phyloP scores from a whole-genome alignment of 768 basidiomycete genomes.

The Mycena sanguinolenta region DNA sequence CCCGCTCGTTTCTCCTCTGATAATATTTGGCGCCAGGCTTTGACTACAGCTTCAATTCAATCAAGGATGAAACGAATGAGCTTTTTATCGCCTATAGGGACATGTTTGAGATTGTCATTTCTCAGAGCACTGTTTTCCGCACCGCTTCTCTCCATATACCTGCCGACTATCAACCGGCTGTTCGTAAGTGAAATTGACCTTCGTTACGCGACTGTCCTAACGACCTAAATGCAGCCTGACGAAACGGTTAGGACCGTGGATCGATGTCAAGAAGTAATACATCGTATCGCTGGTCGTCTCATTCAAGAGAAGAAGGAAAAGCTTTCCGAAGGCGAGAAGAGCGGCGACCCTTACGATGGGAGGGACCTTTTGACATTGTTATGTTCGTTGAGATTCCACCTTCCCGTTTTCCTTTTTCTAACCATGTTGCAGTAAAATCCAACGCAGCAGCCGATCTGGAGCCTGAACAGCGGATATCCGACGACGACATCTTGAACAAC shows the following conservation, averaged over 20 bases:
- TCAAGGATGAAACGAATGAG: slow-evolving; percentile 83
- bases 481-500: slow-evolving; percentile 88
- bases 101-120: slow-evolving; percentile 83
- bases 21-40: slow-evolving; percentile 66
- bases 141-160: slow-evolving; percentile 67
- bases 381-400: slow-evolving; percentile 59
- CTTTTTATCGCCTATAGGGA: slow-evolving; percentile 86
- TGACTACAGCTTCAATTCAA: slow-evolving; percentile 88
- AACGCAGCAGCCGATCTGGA: slow-evolving; percentile 81
- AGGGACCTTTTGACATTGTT: slow-evolving; percentile 85
- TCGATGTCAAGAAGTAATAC: slow-evolving; percentile 73
- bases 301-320: slow-evolving; percentile 85
- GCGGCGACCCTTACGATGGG: slow-evolving; percentile 65
- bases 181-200: slow-evolving; percentile 63
- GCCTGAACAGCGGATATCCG: slow-evolving; percentile 81
- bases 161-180: slow-evolving; percentile 65
- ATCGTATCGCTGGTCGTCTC: slow-evolving; percentile 78
- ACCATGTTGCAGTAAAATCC: slow-evolving; percentile 74
- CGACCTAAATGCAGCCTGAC: slow-evolving; percentile 61
- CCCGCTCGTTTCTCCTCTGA: neutral
- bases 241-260: slow-evolving; percentile 61
- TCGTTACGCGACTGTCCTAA: slow-evolving; percentile 6
- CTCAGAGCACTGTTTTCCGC: slow-evolving; percentile 62
- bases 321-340: slow-evolving; percentile 70
- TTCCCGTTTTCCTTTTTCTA: neutral